A percentile compares a stretch with the other conserved stretches of the same genome.
Conservation (phyloP, 495 filamentous ascomycete species). For the Aspergillus funiculosus region DNA sequence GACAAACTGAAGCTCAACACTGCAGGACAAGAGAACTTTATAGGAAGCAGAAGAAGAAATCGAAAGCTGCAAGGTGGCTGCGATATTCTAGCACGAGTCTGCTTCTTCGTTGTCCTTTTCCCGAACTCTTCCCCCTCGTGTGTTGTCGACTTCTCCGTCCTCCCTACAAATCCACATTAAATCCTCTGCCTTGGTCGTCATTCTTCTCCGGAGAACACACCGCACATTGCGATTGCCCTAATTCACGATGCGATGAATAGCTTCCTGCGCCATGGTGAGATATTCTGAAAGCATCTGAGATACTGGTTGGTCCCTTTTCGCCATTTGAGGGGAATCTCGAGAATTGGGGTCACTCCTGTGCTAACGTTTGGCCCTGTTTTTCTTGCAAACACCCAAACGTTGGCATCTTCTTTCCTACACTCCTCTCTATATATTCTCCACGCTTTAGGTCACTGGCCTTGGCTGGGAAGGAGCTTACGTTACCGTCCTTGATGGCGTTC, state of each 20-base stretch:
- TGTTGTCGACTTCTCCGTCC: background rate
- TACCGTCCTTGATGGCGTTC: conserved; percentile 29
- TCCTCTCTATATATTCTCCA: no score
- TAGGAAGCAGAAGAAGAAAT: background rate
- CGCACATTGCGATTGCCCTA: conserved; percentile 10
- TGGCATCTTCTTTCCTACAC: no score
- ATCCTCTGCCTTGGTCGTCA: background rate
- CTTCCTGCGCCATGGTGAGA: conserved; percentile 21
- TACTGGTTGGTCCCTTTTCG: background rate
- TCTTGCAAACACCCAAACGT: no score
- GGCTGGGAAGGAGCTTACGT: background rate
- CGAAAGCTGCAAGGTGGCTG: no score
- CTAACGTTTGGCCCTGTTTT: no score
- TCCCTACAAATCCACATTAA: background rate
- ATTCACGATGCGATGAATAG: conserved; percentile 25
- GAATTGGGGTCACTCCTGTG: no score
- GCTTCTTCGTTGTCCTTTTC: background rate
- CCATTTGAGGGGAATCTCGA: background rate
- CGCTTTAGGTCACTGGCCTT: background rate
- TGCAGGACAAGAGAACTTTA: no score
- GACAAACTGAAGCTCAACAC: no score
- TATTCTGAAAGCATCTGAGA: conserved; percentile 11
- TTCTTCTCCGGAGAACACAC: conserved; percentile 3
- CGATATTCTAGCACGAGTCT: no score
- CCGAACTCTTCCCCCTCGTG: background rate